These are phyloP conservation scores for Kwoniella shivajii DNA, from an alignment of 1,284 basidiomycete species.

Conservation along the genomic window DNA sequence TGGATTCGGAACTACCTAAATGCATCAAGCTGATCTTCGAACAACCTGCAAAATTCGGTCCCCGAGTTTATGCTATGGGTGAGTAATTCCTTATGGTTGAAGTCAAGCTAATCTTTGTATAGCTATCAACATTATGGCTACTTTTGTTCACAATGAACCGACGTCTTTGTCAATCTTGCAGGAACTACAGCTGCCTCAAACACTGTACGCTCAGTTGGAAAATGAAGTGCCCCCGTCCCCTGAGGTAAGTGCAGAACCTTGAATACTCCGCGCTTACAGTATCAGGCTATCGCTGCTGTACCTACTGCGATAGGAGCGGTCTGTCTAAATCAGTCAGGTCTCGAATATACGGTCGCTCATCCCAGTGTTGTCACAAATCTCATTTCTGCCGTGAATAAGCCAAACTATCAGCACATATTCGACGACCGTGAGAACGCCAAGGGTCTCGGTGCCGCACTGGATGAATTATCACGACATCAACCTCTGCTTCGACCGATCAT, in stretches of 20 bases:
- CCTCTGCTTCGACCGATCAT: conserved; percentile 80
- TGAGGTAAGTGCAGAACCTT: conserved; percentile 62
- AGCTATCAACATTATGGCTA: conserved; percentile 97
- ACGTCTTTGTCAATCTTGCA: conserved; percentile 91
- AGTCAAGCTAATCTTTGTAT: conserved; percentile 12
- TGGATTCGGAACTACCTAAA: conserved; percentile 84
- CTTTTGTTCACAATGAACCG: conserved; percentile 98
- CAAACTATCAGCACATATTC: conserved; percentile 75
- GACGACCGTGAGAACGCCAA: conserved; percentile 92
- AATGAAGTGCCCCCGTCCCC: conserved; percentile 80
- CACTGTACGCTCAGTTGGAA: conserved; percentile 84
- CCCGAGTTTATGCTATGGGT: conserved; percentile 82
- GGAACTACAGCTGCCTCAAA: conserved; percentile 85
- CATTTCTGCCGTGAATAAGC: conserved; percentile 79
- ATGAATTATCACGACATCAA: conserved; percentile 96
- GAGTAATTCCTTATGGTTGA: conserved; percentile 6
- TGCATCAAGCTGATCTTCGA: conserved; percentile 88
- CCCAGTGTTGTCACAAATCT: conserved; percentile 80
- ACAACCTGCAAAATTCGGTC: conserved; percentile 79
- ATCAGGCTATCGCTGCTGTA: conserved; percentile 82
- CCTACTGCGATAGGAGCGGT: conserved; percentile 96
- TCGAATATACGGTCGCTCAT: conserved; percentile 75
- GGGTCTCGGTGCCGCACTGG: conserved; percentile 82
- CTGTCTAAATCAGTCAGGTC: conserved; percentile 88
- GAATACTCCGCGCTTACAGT: background rate